phyloP scores from a whole-genome alignment of 2,329 filamentous ascomycete species.

The Penicillium polonicum region DNA sequence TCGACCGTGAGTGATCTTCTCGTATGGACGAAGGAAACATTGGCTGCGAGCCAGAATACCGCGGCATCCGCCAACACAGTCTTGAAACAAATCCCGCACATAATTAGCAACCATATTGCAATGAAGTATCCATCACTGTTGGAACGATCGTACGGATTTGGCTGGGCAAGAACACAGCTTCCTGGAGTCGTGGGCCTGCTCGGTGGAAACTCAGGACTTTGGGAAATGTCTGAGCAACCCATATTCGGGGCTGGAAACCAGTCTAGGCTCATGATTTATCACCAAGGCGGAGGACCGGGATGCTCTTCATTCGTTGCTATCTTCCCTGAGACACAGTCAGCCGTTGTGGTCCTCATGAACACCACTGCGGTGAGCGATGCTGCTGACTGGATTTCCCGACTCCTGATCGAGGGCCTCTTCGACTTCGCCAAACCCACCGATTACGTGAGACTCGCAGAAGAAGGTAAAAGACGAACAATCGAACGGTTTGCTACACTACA shows the following conservation, averaged over 20 bases:
- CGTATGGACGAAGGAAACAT: neutral
- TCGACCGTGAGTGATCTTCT: slow-evolving; percentile 8
- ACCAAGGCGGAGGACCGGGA: slow-evolving; percentile 2
- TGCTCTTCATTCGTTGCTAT: slow-evolving; percentile 6
- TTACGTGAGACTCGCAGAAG: neutral
- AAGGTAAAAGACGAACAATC: neutral
- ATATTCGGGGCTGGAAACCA: neutral
- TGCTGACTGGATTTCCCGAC: slow-evolving; percentile 1
- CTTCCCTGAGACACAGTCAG: slow-evolving; percentile 7
- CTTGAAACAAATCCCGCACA: neutral
- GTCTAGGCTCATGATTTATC: slow-evolving; percentile 3
- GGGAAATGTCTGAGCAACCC: neutral
- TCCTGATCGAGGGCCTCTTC: slow-evolving; percentile 1
- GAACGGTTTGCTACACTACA: neutral
- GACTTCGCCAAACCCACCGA: neutral
- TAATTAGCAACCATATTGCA: neutral
- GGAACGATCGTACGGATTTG: slow-evolving; percentile 5
- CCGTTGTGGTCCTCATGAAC: slow-evolving; percentile 6
- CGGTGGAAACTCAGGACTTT: neutral
- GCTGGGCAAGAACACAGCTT: slow-evolving; percentile 2
- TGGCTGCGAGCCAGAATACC: neutral
- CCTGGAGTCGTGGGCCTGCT: neutral
- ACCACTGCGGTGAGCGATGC: neutral
- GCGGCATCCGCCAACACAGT: neutral
- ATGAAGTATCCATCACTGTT: neutral